These are phyloP conservation scores for Mallotus nudiflorus DNA, from an alignment of 345 rosid genomes.

Conservation along the genomic window DNA sequence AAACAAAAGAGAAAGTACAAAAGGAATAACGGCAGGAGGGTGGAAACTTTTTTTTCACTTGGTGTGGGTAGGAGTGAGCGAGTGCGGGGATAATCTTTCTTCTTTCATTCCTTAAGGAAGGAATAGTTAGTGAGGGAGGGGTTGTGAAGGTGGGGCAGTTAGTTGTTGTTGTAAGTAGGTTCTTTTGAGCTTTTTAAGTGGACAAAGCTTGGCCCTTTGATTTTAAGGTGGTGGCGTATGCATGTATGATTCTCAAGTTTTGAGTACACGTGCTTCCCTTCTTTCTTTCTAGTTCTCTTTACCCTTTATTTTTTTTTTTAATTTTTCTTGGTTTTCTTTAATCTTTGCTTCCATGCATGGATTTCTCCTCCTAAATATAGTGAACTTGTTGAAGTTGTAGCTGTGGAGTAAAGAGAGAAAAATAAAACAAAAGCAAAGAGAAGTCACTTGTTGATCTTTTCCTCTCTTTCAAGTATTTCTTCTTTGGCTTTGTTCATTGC, in stretches of 20 bases:
- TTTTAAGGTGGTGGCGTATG: slow-evolving; percentile 30
- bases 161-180: slow-evolving; percentile 24
- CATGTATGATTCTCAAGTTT: slow-evolving; percentile 39
- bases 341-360: slow-evolving; percentile 70
- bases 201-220: slow-evolving; percentile 33
- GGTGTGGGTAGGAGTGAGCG: slow-evolving; percentile 9
- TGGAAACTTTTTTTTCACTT: slow-evolving; percentile 21
- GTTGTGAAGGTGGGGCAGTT: slow-evolving; percentile 23
- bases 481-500: slow-evolving; percentile 32
- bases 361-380: slow-evolving; percentile 56
- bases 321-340: slow-evolving; percentile 23
- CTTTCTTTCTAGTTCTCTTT: too few relatives aligned
- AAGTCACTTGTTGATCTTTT: slow-evolving; percentile 2
- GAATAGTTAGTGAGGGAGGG: slow-evolving; percentile 39
- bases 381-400: slow-evolving; percentile 6
- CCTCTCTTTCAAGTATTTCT: slow-evolving; percentile 8
- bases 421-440: slow-evolving; percentile 17
- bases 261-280: slow-evolving; percentile 52
- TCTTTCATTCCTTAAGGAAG: slow-evolving; percentile 32
- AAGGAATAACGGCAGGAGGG: slow-evolving; percentile 14
- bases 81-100: background rate
- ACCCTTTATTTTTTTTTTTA: too few relatives aligned
- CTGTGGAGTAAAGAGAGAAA: background rate
- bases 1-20: slow-evolving; percentile 2
- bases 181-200: slow-evolving; percentile 21